Evolutionary conservation across 2,329 filamentous ascomycete species (phyloP), one percentile per base, ranked within the genome.

Genomic region (Ophiosphaerella korrae): DNA sequence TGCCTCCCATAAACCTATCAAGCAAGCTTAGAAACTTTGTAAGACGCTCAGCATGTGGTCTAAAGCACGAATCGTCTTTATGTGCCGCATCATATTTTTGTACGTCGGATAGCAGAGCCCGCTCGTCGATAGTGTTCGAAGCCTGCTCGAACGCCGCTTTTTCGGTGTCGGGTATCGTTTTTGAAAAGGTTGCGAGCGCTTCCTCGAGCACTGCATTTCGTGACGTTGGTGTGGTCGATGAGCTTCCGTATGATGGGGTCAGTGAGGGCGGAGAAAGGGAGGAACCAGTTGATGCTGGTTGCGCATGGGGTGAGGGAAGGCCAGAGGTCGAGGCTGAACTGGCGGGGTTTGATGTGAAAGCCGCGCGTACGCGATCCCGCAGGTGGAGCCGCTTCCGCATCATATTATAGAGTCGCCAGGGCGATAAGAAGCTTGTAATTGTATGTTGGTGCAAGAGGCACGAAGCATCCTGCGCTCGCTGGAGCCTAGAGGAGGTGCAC

Each of bases 41-140:
- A 32, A 64, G 54, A 33, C 54, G 48, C 45, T 57, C 52, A 29
- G 60, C 47, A 14, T 53, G 55, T 38, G 51, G 52, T 34, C 60
- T 60, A 34, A 58, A 59, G 16, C 38, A 49, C 9, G 62, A 64
- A 1, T 46, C 41, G 8, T 47, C 14, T 14, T 55, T 57, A 32
- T 65, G 60, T 5, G 29, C 48, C 2, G 38, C 46, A 46, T 62
- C 56, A 26, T 56, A 55, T 9, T 38, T 26, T 26, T 14, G 24
- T 13, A 60, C 48, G 0, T 18, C 3, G 2, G 39, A 43, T 1
- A 65, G 48, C 14, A 65, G 38, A 7, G 50, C 48, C 36, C 36
- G 34, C 36, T 60, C 52, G 9, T 55, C 52, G 23, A 55, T 42
- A 8, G 24, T 5, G 5, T 26, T 26, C 24, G 45, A 52, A 3